These are phyloP conservation scores for Chlamydomonas schloesseri DNA, from an alignment of 139 green algal genomes.

Conservation along the genomic window DNA sequence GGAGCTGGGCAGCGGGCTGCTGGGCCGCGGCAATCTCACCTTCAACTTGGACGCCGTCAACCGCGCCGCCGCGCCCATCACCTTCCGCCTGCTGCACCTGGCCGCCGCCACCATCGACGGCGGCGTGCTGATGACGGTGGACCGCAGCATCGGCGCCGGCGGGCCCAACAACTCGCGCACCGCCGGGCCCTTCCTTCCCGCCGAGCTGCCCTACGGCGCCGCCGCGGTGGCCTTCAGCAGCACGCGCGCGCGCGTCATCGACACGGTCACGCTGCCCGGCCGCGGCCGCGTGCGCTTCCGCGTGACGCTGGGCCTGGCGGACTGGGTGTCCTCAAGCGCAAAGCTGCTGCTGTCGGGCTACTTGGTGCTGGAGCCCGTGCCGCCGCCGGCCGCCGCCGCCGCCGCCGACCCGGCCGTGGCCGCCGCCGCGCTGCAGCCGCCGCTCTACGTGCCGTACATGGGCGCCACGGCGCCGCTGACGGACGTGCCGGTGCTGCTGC, in stretches of 20 bases:
- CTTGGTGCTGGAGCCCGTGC: conserved; percentile 1
- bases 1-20: conserved; percentile 4
- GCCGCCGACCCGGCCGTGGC: neutral
- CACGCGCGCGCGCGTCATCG: neutral
- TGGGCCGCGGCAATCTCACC: neutral
- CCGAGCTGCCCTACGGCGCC: too few species aligned
- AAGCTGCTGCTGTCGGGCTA: conserved; percentile 27
- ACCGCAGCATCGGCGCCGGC: neutral
- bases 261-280: neutral
- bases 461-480: conserved; percentile 7
- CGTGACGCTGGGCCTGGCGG: neutral
- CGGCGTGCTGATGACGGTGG: neutral
- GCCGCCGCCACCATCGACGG: neutral
- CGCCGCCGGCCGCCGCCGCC: neutral
- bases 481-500: conserved; percentile 8
- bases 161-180: neutral
- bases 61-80: neutral
- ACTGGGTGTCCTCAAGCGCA: neutral
- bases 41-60: neutral
- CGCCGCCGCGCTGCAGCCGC: conserved; percentile 8
- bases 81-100: neutral
- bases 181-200: neutral
- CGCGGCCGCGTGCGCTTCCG: neutral
- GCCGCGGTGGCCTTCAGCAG: neutral
- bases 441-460: conserved; percentile 15